Evolutionary conservation across 2,329 filamentous ascomycete species (phyloP), one percentile per base, ranked within the genome.

Genomic region (Colletotrichum limetticola): DNA sequence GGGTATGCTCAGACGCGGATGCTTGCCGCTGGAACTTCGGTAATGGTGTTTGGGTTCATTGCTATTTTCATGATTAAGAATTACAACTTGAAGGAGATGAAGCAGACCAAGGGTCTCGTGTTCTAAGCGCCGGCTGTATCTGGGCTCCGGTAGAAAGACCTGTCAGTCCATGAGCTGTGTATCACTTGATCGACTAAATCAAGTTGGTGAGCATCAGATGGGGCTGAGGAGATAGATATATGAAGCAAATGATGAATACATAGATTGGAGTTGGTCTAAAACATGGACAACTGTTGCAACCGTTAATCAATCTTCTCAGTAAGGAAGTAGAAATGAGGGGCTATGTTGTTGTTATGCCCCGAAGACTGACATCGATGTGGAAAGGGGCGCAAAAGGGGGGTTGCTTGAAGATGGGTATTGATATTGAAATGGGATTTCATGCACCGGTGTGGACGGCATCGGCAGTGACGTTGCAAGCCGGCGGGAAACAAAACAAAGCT

Each of bases 91-190:
- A 82, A 78, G 73, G 85, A 86, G 78, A 78, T 85, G 37, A 79
- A 82, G 52, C 87, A 90, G 79, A 84, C 83, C 8, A 88, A 87
- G 81, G 88, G 88, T 58, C 83, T 77, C 4, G 83, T 90, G 4
- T 88, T 88, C 72, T 89, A 84, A 22, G 28, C 26, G 12, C 2
- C 19, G 7, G 7, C 2, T n/a, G n/a, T 7, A 24, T 12, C 5
- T 14, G 28, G 19, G 26, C 2, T 49, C 19, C 4, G 19, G 19
- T 19, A 46, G 16, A 9, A 12, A n/a, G 37, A 1, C n/a, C 26
- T 2, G 14, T 26, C 11, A 32, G 11, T 9, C 11, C 42, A 22
- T 49, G 16, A 49, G 30, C 46, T 7, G 4, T 5, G 7, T 24
- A 62, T 7, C 5, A 9, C 19, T 32, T 22, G 59, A 12, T 32